Evolutionary conservation across 768 basidiomycete species (phyloP).

Genomic region (Baorangia bicolor): DNA sequence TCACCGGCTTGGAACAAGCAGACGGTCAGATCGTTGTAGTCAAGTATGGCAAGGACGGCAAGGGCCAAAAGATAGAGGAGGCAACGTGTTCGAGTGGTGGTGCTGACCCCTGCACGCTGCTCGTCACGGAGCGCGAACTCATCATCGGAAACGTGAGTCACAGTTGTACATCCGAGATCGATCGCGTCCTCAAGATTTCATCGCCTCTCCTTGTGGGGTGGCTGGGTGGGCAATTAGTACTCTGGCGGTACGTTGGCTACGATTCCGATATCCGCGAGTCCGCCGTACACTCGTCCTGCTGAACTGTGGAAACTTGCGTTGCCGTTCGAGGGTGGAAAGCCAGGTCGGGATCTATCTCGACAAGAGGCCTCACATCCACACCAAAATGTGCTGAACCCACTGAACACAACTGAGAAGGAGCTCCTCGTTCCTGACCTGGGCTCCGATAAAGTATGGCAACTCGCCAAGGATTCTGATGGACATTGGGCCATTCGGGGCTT

Average conservation of each 20-base stretch:
- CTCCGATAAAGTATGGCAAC: constrained; percentile 61
- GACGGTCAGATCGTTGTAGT: constrained; percentile 66
- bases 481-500: constrained; percentile 51
- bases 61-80: constrained; percentile 42
- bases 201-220: too few species aligned
- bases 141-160: constrained; percentile 71
- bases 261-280: constrained; percentile 51
- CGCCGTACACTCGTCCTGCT: constrained; percentile 44
- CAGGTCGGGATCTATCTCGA: constrained; percentile 63
- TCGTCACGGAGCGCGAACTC: constrained; percentile 56
- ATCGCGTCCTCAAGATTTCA: not conserved
- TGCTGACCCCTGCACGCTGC: constrained; percentile 60
- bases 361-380: constrained; percentile 79
- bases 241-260: constrained; percentile 58
- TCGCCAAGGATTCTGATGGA: constrained; percentile 43
- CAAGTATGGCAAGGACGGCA: constrained; percentile 52
- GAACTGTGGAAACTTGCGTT: constrained; percentile 36
- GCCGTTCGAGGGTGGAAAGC: constrained; percentile 41
- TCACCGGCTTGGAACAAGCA: constrained; percentile 62
- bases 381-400: constrained; percentile 48
- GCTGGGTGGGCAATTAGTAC: constrained; percentile 49
- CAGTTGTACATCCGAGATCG: not conserved
- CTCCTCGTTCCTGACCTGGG: constrained; percentile 78
- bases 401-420: constrained; percentile 50
- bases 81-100: constrained; percentile 50